phyloP scores from a whole-genome alignment of 2,329 filamentous ascomycete genomes.

The Lasiodiplodia citricola region DNA sequence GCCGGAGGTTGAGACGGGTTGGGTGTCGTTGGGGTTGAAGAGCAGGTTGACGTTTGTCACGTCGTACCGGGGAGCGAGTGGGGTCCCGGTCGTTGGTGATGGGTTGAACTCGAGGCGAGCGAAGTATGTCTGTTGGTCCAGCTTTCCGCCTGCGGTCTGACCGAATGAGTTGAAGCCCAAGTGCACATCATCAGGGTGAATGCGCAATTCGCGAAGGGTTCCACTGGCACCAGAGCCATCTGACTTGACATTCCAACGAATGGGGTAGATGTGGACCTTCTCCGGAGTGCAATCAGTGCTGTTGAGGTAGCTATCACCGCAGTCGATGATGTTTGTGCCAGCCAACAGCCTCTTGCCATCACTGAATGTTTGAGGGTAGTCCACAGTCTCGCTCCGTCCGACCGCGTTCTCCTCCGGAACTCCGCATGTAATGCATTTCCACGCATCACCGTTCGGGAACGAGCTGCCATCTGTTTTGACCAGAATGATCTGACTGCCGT shows the following conservation, averaged over 20 bases:
- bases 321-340: slow-evolving; percentile 45
- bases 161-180: slow-evolving; percentile 51
- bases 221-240: slow-evolving; percentile 44
- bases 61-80: slow-evolving; percentile 45
- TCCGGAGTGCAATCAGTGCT: slow-evolving; percentile 47
- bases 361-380: slow-evolving; percentile 53
- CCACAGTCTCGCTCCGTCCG: slow-evolving; percentile 32
- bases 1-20: slow-evolving; percentile 35
- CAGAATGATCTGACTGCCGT: slow-evolving; percentile 50
- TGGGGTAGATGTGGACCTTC: slow-evolving; percentile 47
- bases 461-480: slow-evolving; percentile 49
- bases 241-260: slow-evolving; percentile 43
- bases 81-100: slow-evolving; percentile 37
- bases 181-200: slow-evolving; percentile 54
- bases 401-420: slow-evolving; percentile 42
- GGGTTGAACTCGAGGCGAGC: slow-evolving; percentile 50
- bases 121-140: slow-evolving; percentile 42
- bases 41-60: slow-evolving; percentile 48
- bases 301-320: slow-evolving; percentile 39
- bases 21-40: slow-evolving; percentile 31
- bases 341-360: slow-evolving; percentile 46
- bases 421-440: slow-evolving; percentile 57
- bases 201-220: slow-evolving; percentile 48
- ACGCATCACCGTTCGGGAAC: slow-evolving; percentile 53
- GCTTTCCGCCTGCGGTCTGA: slow-evolving; percentile 29